Base-by-base conservation (phyloP, 2,329 filamentous ascomycete species). In the Alternaria hordeiaustralica region DNA sequence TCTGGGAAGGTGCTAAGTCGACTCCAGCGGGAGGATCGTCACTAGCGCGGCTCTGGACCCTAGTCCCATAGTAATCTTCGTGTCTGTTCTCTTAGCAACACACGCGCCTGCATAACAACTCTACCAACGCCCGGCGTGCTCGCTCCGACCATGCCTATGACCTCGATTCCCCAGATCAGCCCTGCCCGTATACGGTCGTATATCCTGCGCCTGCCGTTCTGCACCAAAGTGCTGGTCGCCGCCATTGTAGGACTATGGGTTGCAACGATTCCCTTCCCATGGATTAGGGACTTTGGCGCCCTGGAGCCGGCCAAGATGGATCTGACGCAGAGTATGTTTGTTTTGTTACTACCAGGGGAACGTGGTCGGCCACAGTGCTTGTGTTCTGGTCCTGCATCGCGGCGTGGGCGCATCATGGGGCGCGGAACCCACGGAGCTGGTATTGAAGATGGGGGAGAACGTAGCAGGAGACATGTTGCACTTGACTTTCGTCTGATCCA, bases 141-240 rank as follows among this genome's bases (percentile, higher is more conserved):
- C 50, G 57, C 60, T 59, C 60, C 68, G 69, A 63, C 33, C 28
- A 63, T 63, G 60, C 56, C 68, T 60, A 81, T 84, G 66, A 80
- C 80, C 51, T 80, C 83, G 79, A 76, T 85, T 76, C 70, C 85
- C 72, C 84, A 87, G 61, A 90, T 96, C 81, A 94, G 90, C 81
- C 88, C 90, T 30, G 80, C 86, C 65, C 89, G 93, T 71, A 86
- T 94, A 72, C 90, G 93, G 69, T 92, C 92, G 9, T 97, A 97
- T 79, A 75, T 97, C 69, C 85, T 92, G 64, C 90, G 94, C 53
- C 85, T 98, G n/a, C 95, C 96, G 36, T 85, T 98, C 2, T 94
- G 96, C 78, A 97, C 96, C 25, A 89, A 94, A 55, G 80, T 87
- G 18, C 86, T 94, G 13, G 78, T 94, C 20, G 74, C 89, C 5